These are phyloP conservation scores for Asclepias syriaca DNA, from an alignment of 257 asterid genomes.

Conservation along the genomic window DNA sequence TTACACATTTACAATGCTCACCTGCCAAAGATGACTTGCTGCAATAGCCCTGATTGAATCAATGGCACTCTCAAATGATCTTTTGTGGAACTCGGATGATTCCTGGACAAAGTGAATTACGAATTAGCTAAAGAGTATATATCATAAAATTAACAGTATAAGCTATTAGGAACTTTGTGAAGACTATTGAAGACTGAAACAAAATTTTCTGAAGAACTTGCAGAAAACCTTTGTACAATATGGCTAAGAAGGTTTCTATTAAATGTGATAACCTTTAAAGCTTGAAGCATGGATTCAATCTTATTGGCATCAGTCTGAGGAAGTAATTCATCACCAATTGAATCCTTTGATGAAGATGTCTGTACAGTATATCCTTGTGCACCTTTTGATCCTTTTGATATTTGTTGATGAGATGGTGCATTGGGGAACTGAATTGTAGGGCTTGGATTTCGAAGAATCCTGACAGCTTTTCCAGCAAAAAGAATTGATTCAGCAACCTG, in stretches of 20 bases:
- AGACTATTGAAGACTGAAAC: background rate
- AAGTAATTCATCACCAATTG: conserved; percentile 71
- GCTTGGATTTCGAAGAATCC: conserved; percentile 95
- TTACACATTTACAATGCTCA: conserved; percentile 27
- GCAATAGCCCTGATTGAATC: conserved; percentile 88
- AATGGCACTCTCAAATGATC: conserved; percentile 81
- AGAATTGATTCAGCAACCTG: conserved; percentile 76
- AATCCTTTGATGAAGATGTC: conserved; percentile 44
- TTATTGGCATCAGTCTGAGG: conserved; percentile 92
- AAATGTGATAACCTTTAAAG: conserved; percentile 55
- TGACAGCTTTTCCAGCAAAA: conserved; percentile 95
- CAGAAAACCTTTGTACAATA: conserved; percentile 1
- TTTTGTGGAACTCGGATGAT: conserved; percentile 86
- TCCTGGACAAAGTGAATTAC: conserved; percentile 50
- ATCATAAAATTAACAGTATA: background rate
- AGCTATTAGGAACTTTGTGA: background rate
- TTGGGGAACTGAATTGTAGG: conserved; percentile 48
- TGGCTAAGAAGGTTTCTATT: conserved; percentile 9
- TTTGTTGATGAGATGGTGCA: conserved; percentile 50
- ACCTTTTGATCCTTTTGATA: conserved; percentile 64
- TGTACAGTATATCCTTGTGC: conserved; percentile 38
- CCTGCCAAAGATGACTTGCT: conserved; percentile 99
- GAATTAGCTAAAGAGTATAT: conserved; percentile 5
- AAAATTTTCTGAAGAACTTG: background rate
- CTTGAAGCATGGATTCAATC: conserved; percentile 85